Evolutionary conservation across 306 rosid genomes (phyloP).

Genomic region (Cucurbita pepo): DNA sequence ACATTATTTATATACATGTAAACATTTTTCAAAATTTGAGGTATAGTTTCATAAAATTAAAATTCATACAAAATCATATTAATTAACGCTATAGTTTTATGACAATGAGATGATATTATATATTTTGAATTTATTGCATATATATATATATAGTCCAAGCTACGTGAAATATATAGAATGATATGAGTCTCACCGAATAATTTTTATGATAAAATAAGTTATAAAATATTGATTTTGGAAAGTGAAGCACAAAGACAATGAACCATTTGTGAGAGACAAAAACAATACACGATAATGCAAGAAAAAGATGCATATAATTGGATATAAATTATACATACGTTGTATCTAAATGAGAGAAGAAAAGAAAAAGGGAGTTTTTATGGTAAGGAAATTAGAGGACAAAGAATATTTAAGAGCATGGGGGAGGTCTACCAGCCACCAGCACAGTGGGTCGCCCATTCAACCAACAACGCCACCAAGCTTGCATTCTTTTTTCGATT

Average conservation of each 20-base stretch:
- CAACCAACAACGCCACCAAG: conserved; percentile 5
- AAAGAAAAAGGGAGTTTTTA: background rate
- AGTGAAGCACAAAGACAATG: background rate
- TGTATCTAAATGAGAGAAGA: background rate
- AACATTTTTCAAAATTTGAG: no score
- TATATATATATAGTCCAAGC: no score
- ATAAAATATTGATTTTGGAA: background rate
- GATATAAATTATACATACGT: background rate
- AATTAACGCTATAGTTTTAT: no score
- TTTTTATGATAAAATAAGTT: background rate
- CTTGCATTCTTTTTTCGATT: background rate
- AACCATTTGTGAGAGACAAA: background rate
- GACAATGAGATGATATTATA: background rate
- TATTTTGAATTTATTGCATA: no score
- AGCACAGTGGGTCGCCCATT: conserved; percentile 41
- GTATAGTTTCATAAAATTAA: no score
- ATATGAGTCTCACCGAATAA: no score
- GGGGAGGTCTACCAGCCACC: conserved; percentile 19
- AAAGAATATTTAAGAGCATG: background rate
- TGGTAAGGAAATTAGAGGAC: conserved; percentile 2
- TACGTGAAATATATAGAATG: no score
- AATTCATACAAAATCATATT: no score
- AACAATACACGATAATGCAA: background rate
- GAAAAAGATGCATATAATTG: background rate
- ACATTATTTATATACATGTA: background rate